A percentile compares a stretch with the other conserved stretches of the same genome.
Conservation (phyloP, 306 rosid genomes). For the Phaseolus lunatus region DNA sequence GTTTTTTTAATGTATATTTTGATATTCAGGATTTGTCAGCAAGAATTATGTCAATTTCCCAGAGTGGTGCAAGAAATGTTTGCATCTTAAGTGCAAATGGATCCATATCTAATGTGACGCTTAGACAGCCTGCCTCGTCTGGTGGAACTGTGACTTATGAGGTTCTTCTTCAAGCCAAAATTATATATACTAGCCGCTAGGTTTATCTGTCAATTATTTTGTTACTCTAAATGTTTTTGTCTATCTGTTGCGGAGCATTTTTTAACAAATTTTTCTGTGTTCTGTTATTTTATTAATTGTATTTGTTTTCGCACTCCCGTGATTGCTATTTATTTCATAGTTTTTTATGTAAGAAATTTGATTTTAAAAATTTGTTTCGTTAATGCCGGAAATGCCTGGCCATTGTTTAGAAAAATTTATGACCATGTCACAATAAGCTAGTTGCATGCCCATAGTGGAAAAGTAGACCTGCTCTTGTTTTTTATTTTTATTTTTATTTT, state of each 20-base stretch:
- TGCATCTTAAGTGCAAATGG: constrained; percentile 78
- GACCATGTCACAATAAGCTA: neutral
- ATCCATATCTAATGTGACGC: constrained; percentile 76
- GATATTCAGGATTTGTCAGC: constrained; percentile 66
- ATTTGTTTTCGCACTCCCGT: neutral
- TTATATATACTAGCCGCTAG: neutral
- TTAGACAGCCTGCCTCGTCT: constrained; percentile 68
- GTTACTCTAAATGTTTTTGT: neutral
- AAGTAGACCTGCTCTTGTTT: neutral
- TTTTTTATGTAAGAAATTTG: neutral
- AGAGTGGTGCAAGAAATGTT: constrained; percentile 62
- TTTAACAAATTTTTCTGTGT: neutral
- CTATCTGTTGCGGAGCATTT: neutral
- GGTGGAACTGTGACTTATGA: constrained; percentile 88
- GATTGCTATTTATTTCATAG: neutral
- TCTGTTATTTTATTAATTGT: neutral
- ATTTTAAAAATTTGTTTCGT: neutral
- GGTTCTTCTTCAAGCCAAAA: constrained; percentile 53
- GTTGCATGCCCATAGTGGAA: neutral
- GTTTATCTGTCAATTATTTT: constrained; percentile 23
- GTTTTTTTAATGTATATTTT: constrained; percentile 7
- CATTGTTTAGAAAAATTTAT: too few relatives aligned
- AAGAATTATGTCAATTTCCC: constrained; percentile 69
- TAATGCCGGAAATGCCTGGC: too few relatives aligned
- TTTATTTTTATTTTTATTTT: constrained; percentile 13